A percentile compares a stretch with the other conserved stretches of the same genome.
These are phyloP conservation scores for Porcisia hertigi DNA, from an alignment of 208 protist genomes.

Conservation along the genomic window DNA sequence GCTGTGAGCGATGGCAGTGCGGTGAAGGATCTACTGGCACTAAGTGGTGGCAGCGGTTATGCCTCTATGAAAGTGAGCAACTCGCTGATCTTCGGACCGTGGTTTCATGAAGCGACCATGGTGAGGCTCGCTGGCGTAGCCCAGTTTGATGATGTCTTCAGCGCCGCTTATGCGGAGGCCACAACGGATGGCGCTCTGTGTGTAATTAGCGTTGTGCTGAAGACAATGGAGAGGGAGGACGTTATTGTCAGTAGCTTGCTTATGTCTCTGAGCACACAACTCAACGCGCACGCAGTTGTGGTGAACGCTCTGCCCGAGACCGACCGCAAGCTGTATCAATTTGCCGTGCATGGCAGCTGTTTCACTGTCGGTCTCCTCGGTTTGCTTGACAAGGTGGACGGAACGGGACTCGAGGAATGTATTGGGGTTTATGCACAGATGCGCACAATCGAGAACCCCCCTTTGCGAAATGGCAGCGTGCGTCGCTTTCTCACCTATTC, in stretches of 20 bases:
- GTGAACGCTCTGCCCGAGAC: constrained; percentile 24
- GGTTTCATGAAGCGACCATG: constrained; percentile 34
- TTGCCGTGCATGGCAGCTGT: constrained; percentile 51
- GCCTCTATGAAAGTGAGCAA: constrained; percentile 25
- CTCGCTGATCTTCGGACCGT: constrained; percentile 66
- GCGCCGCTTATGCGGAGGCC: constrained; percentile 21
- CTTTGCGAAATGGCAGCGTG: constrained; percentile 50
- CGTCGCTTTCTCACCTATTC: constrained; percentile 49
- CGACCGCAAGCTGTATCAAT: constrained; percentile 43
- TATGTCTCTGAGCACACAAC: constrained; percentile 34
- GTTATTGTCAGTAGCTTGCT: constrained; percentile 52
- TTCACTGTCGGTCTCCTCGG: constrained; percentile 40
- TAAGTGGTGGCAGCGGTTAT: constrained; percentile 12
- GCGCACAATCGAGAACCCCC: constrained; percentile 30
- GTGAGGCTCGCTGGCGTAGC: constrained; percentile 17
- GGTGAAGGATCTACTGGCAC: constrained; percentile 36
- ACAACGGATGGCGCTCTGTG: constrained; percentile 33
- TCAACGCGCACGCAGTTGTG: constrained; percentile 14
- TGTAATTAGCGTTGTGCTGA: constrained; percentile 34
- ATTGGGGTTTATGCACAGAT: constrained; percentile 26
- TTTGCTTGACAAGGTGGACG: constrained; percentile 24
- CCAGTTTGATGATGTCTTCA: constrained; percentile 28
- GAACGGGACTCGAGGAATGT: constrained; percentile 22
- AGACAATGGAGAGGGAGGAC: constrained; percentile 36
- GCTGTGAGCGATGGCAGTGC: constrained; percentile 23